Conservation (phyloP, 179 eudicot genomes). For the Sideroxylon spinosum region DNA sequence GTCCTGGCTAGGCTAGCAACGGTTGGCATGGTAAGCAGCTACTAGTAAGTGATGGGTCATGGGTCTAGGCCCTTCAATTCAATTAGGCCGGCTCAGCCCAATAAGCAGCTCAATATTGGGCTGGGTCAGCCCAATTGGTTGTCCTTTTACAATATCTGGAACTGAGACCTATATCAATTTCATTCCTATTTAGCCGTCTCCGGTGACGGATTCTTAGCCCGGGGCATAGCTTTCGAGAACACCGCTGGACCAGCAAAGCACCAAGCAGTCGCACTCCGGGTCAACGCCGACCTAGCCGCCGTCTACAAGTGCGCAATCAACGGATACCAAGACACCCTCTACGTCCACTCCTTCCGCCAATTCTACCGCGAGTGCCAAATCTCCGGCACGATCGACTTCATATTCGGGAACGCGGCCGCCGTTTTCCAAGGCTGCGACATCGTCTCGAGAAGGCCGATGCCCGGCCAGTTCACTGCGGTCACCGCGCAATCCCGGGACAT, state of each 20-base stretch:
- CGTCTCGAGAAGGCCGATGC: constrained; percentile 63
- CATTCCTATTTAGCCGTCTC: constrained; percentile 58
- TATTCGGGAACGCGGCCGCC: constrained; percentile 88
- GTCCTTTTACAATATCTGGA: too few species aligned
- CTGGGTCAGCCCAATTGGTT: too few species aligned
- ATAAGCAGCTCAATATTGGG: too few species aligned
- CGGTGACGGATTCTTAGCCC: constrained; percentile 79
- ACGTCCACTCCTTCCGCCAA: constrained; percentile 81
- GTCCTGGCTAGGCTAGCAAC: too few species aligned
- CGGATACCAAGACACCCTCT: constrained; percentile 86
- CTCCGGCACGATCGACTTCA: constrained; percentile 78
- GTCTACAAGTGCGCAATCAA: constrained; percentile 57
- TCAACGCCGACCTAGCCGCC: constrained; percentile 76
- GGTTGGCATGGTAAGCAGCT: too few species aligned
- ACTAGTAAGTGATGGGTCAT: too few species aligned
- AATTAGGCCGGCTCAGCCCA: too few species aligned
- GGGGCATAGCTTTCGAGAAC: constrained; percentile 75
- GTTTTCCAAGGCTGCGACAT: constrained; percentile 74
- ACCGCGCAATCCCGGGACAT: constrained; percentile 71
- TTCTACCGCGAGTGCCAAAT: constrained; percentile 89
- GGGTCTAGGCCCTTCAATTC: too few species aligned
- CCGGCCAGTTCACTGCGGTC: constrained; percentile 68
- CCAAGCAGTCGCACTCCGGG: constrained; percentile 88
- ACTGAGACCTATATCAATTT: too few species aligned
- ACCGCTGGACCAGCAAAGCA: constrained; percentile 67